Percentiles rank a stretch among this genome's conserved stretches.
Conservation (phyloP, 1,284 basidiomycete genomes). For the Papiliotrema fonsecae region DNA sequence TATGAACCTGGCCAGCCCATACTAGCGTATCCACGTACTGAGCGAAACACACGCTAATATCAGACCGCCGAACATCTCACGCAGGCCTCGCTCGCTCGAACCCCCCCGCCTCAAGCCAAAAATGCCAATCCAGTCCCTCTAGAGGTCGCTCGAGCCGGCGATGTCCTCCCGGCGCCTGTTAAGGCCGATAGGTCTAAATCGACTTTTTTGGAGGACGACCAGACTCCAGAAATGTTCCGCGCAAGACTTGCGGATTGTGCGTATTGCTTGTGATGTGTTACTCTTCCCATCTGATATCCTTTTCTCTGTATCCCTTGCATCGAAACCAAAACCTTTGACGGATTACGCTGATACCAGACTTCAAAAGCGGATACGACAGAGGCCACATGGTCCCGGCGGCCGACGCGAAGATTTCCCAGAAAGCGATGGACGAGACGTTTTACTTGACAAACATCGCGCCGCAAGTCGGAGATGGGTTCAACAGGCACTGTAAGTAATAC, state of each 20-base stretch:
- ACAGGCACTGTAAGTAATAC: constrained; percentile 73
- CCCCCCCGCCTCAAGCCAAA: constrained; percentile 38
- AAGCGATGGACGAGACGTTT: constrained; percentile 97
- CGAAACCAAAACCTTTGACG: no score
- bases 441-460: constrained; percentile 93
- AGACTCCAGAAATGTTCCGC: constrained; percentile 73
- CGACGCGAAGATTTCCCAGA: constrained; percentile 76
- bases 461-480: constrained; percentile 96
- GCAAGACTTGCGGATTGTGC: constrained; percentile 73
- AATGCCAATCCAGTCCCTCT: constrained; percentile 27
- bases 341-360: constrained; percentile 53
- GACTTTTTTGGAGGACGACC: constrained; percentile 78
- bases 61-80: constrained; percentile 91
- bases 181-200: constrained; percentile 69
- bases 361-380: constrained; percentile 89
- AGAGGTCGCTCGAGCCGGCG: constrained; percentile 34
- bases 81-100: constrained; percentile 62
- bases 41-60: neutral
- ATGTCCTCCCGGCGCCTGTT: constrained; percentile 28
- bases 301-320: no score
- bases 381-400: constrained; percentile 99
- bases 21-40: no score
- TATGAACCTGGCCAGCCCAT: no score
- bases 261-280: constrained; percentile 12
- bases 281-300: no score